Evolutionary conservation across 805 yeast genomes (phyloP), one percentile per base, ranked within the genome.

Genomic region (Wickerhamiella domercqiae): DNA sequence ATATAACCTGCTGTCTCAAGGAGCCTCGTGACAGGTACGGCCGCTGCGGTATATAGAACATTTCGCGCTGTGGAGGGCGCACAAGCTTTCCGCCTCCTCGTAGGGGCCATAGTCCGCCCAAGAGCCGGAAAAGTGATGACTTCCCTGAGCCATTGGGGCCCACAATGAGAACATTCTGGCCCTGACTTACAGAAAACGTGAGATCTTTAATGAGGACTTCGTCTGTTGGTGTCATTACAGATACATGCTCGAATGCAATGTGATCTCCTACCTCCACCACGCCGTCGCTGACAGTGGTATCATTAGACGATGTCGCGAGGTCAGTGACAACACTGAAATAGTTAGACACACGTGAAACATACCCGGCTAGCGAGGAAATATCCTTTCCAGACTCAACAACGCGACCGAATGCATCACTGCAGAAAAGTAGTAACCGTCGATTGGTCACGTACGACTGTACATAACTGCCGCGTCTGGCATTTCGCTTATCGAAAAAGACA

Each of bases 91-190:
- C 71, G n/a, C n/a, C n/a, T 22, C 62, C 59, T 32, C 68, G 63
- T 16, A 84, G 75, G 2, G 90, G 93, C 97, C 97, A 86, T 47
- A 86, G 64, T 0, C 95, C 95, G 39, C 96, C 95, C 34, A 86
- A 67, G 50, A 86, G 71, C 53, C 97, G 70, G 57, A 86, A 86
- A 40, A 86, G 62, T 0, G 96, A 86, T 0, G 95, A 84, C 59
- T 86, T 86, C 20, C 97, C 97, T 45, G 94, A 80, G 1, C 97
- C 97, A 53, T 86, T 86, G 11, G 96, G 96, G 0, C 97, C 97
- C 7, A 87, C 84, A 53, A 86, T 84, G 37, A 86, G 65, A 36
- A 86, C 63, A 57, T 86, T 90, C 36, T 84, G 76, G 25, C 95
- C 95, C 24, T 72, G 78, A 44, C 76, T 70, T 38, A 86, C 70